Percentiles rank a stretch among this genome's conserved stretches.
Evolutionary conservation across 2,329 filamentous ascomycete species (phyloP).

Genomic region (Akanthomyces dipterigenus): DNA sequence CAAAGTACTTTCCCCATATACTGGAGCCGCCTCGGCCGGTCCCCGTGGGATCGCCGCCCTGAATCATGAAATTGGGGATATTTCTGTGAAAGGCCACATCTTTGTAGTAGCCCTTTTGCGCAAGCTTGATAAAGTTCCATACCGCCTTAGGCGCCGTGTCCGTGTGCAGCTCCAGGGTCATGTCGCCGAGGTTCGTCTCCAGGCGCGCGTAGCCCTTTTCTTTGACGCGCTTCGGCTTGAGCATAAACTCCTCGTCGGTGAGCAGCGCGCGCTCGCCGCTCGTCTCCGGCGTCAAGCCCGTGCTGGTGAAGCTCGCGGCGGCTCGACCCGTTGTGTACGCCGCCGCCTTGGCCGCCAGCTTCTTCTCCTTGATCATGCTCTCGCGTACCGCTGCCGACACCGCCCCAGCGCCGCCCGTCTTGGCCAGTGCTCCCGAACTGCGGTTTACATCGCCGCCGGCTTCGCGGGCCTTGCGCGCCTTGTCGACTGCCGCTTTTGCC

Average conservation of each 20-base stretch:
- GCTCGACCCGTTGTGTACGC: conserved; percentile 84
- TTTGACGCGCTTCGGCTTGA: conserved; percentile 83
- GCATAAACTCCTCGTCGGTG: conserved; percentile 93
- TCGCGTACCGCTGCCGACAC: conserved; percentile 24
- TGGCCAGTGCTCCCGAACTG: conserved; percentile 37
- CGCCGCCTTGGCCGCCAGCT: conserved; percentile 74
- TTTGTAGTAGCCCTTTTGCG: conserved; percentile 85
- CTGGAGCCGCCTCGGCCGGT: conserved; percentile 85
- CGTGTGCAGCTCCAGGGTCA: conserved; percentile 85
- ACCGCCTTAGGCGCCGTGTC: conserved; percentile 89
- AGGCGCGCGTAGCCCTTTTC: conserved; percentile 87
- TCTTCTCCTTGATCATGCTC: conserved; percentile 45
- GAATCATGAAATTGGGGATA: conserved; percentile 95
- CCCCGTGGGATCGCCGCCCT: conserved; percentile 89
- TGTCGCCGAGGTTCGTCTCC: conserved; percentile 73
- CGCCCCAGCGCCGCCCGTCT: conserved; percentile 21
- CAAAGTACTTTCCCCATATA: conserved; percentile 91
- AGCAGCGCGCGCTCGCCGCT: conserved; percentile 79
- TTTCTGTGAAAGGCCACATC: conserved; percentile 84
- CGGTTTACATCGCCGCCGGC: conserved; percentile 53
- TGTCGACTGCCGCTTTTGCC: conserved; percentile 90
- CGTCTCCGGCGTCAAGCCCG: conserved; percentile 86
- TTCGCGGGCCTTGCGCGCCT: conserved; percentile 68
- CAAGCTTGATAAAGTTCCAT: conserved; percentile 90
- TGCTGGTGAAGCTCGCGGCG: conserved; percentile 92